Conservation (phyloP, 2,329 filamentous ascomycete species). For the Sarocladiaceae sp. region DNA sequence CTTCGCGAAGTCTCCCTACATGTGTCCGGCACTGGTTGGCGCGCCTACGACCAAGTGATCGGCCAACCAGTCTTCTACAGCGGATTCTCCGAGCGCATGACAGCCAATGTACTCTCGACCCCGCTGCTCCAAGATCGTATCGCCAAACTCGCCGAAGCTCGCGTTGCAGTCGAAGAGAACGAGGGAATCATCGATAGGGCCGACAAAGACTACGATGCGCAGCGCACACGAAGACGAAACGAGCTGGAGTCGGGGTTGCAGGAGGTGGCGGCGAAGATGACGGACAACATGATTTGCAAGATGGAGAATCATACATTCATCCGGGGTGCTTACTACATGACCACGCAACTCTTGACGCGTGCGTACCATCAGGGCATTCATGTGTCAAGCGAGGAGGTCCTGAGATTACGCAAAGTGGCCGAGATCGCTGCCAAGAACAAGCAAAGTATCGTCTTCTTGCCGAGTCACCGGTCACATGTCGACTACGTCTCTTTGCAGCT, state of each 20-base stretch:
- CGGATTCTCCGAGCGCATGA: constrained; percentile 91
- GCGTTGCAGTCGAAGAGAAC: constrained; percentile 71
- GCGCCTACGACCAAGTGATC: constrained; percentile 84
- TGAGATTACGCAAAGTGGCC: constrained; percentile 76
- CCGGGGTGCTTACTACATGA: constrained; percentile 82
- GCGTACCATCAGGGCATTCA: constrained; percentile 98
- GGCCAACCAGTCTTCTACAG: constrained; percentile 92
- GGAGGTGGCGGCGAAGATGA: constrained; percentile 80
- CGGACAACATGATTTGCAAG: constrained; percentile 97
- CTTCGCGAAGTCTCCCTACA: constrained; percentile 91
- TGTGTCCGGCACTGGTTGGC: constrained; percentile 91
- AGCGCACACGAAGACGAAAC: constrained; percentile 50
- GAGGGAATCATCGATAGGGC: constrained; percentile 62
- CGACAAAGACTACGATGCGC: constrained; percentile 46
- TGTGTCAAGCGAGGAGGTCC: constrained; percentile 89
- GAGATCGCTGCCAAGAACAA: constrained; percentile 79
- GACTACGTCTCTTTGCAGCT: constrained; percentile 95
- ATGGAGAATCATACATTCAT: constrained; percentile 96
- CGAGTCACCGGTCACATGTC: constrained; percentile 90
- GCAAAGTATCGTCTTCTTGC: constrained; percentile 93
- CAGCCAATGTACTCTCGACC: constrained; percentile 68
- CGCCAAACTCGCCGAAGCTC: constrained; percentile 67
- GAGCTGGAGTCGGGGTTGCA: constrained; percentile 70
- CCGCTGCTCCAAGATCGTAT: constrained; percentile 73
- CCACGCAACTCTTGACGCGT: constrained; percentile 81